phyloP scores from a whole-genome alignment of 805 yeast species.

The Metschnikowia orientalis region DNA sequence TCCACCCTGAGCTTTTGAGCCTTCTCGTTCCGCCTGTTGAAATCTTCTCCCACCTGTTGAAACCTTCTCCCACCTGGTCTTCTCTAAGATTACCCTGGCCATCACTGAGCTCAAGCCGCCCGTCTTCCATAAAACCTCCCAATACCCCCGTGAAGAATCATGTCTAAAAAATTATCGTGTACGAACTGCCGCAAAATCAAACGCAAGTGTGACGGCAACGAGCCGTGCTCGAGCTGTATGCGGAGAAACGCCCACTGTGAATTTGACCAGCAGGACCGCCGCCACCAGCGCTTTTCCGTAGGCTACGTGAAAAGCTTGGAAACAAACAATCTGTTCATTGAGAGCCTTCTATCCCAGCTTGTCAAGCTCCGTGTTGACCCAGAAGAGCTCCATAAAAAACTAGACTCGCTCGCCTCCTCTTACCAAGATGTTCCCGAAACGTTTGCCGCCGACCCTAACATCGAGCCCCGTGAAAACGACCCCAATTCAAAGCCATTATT shows the following conservation, averaged over 20 bases:
- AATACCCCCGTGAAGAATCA: too few relatives aligned
- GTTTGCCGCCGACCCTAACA: slow-evolving; percentile 6
- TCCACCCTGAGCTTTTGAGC: too few relatives aligned
- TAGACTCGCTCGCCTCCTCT: slow-evolving; percentile 13
- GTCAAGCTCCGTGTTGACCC: slow-evolving; percentile 15
- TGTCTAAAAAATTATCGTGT: slow-evolving; percentile 15
- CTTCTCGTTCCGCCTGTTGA: too few relatives aligned
- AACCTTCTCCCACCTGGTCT: too few relatives aligned
- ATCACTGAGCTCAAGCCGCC: too few relatives aligned
- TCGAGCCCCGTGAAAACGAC: slow-evolving; percentile 8
- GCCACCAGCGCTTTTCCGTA: slow-evolving; percentile 16
- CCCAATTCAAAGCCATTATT: slow-evolving; percentile 5
- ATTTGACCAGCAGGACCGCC: slow-evolving; percentile 15
- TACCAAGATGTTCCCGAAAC: slow-evolving; percentile 5
- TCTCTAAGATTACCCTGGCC: too few relatives aligned
- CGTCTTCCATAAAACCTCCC: too few relatives aligned
- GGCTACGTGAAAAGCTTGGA: slow-evolving; percentile 19
- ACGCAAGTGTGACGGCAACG: slow-evolving; percentile 18
- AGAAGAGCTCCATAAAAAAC: slow-evolving; percentile 12
- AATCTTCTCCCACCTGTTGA: too few relatives aligned
- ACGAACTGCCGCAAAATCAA: slow-evolving; percentile 18
- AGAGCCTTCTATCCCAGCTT: slow-evolving; percentile 12
- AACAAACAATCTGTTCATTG: slow-evolving; percentile 16
- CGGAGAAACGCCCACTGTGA: slow-evolving; percentile 13
- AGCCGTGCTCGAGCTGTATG: slow-evolving; percentile 16